Conservation (phyloP, 257 asterid genomes). For the Eucommia ulmoides region DNA sequence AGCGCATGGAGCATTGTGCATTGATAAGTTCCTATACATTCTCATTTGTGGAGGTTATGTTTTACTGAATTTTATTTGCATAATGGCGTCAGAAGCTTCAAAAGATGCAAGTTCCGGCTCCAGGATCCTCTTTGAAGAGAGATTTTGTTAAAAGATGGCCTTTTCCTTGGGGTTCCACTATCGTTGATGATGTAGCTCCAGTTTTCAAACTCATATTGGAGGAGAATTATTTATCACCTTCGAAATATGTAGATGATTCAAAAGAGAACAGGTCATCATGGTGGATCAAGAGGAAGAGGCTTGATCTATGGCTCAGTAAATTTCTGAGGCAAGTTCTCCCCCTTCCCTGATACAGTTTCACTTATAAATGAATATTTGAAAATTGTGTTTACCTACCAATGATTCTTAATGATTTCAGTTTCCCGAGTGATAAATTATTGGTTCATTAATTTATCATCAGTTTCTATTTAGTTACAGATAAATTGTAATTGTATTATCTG, state of each 20-base stretch:
- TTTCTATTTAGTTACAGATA: no score
- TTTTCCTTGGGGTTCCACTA: constrained; percentile 79
- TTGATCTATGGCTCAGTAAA: constrained; percentile 49
- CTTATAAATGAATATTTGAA: no score
- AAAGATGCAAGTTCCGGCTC: constrained; percentile 34
- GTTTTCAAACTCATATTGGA: constrained; percentile 57
- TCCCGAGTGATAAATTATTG: no score
- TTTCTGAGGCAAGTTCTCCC: constrained; percentile 86
- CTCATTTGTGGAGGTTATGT: no score
- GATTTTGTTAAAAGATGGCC: constrained; percentile 54
- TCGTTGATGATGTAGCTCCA: constrained; percentile 75
- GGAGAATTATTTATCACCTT: constrained; percentile 64
- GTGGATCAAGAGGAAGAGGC: constrained; percentile 79
- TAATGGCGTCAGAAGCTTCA: constrained; percentile 29
- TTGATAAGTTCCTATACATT: no score
- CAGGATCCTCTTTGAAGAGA: constrained; percentile 25
- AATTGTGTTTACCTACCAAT: no score
- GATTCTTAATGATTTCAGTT: no score
- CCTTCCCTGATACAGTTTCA: background rate
- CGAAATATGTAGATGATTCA: constrained; percentile 36
- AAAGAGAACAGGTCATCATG: constrained; percentile 46
- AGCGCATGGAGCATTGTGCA: no score
- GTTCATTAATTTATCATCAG: no score
- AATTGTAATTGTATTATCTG: no score
- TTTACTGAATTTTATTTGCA: background rate